phyloP scores from a whole-genome alignment of 352 stramenopile species.

The Phytopythium oedochilum region DNA sequence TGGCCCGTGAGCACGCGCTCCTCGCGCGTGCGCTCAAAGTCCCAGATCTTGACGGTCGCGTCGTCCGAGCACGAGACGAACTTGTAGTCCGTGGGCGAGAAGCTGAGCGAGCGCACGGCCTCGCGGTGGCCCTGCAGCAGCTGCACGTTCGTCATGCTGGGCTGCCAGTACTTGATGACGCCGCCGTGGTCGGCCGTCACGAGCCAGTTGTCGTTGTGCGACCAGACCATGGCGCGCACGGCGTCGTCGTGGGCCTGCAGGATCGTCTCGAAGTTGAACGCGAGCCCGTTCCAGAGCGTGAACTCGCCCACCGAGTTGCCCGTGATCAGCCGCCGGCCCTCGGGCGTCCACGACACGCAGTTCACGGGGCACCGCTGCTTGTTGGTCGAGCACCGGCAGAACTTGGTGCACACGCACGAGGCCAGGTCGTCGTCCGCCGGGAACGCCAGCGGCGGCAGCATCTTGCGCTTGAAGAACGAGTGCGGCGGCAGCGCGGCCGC shows the following conservation, averaged over 20 bases:
- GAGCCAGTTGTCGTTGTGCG: slow-evolving; percentile 88
- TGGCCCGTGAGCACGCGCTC: slow-evolving; percentile 94
- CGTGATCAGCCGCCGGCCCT: slow-evolving; percentile 93
- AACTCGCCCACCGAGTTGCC: slow-evolving; percentile 97
- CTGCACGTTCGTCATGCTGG: slow-evolving; percentile 87
- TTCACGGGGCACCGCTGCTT: slow-evolving; percentile 91
- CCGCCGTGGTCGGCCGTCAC: slow-evolving; percentile 87
- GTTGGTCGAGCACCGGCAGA: slow-evolving; percentile 87
- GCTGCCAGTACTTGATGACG: slow-evolving; percentile 92
- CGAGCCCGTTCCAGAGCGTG: slow-evolving; percentile 97
- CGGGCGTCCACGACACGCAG: slow-evolving; percentile 94
- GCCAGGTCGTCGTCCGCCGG: slow-evolving; percentile 59
- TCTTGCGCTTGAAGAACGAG: slow-evolving; percentile 83
- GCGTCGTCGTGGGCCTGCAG: slow-evolving; percentile 89
- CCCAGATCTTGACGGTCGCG: slow-evolving; percentile 92
- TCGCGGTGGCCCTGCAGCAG: slow-evolving; percentile 83
- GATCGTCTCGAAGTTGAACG: slow-evolving; percentile 98
- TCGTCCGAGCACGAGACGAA: slow-evolving; percentile 98
- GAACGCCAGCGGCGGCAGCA: slow-evolving; percentile 69
- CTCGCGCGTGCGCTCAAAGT: slow-evolving; percentile 90
- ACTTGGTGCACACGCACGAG: slow-evolving; percentile 83
- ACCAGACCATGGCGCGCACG: slow-evolving; percentile 89
- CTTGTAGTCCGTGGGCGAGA: slow-evolving; percentile 97
- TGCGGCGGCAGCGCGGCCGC: slow-evolving; percentile 60
- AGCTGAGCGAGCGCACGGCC: slow-evolving; percentile 93